These are phyloP conservation scores for Nannochloris sp. DNA, from an alignment of 139 green algal genomes.

Conservation along the genomic window DNA sequence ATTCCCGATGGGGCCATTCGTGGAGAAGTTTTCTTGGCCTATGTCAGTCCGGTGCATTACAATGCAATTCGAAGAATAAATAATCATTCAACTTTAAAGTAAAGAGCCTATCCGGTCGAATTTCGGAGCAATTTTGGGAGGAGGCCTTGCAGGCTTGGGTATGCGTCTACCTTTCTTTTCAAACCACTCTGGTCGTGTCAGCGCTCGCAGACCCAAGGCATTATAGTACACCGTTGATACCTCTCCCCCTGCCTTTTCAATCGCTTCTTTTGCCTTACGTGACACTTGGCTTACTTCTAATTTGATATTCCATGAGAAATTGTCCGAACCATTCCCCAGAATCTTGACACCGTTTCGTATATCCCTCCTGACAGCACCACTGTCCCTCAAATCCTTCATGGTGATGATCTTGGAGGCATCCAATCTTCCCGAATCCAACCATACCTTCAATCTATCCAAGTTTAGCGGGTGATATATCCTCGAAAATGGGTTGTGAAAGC, in stretches of 20 bases:
- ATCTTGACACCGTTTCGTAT: conserved; percentile 80
- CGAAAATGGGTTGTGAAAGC: conserved; percentile 57
- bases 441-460: conserved; percentile 50
- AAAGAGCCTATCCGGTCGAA: conserved; percentile 47
- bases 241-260: conserved; percentile 63
- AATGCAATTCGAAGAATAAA: conserved; percentile 41
- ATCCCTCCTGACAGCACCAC: conserved; percentile 44
- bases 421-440: conserved; percentile 56
- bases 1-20: conserved; percentile 17
- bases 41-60: conserved; percentile 61
- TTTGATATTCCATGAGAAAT: conserved; percentile 38
- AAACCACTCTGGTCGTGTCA: conserved; percentile 71
- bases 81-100: neutral
- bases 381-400: conserved; percentile 80
- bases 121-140: conserved; percentile 45
- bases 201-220: conserved; percentile 65
- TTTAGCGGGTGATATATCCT: conserved; percentile 43
- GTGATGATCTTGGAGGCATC: conserved; percentile 62
- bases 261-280: conserved; percentile 28
- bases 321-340: conserved; percentile 37
- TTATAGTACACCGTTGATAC: conserved; percentile 93
- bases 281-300: conserved; percentile 68
- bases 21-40: conserved; percentile 60
- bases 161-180: conserved; percentile 54
- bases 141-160: conserved; percentile 57